phyloP scores from a whole-genome alignment of 2,329 filamentous ascomycete species.

The Amylocarpus encephaloides region DNA sequence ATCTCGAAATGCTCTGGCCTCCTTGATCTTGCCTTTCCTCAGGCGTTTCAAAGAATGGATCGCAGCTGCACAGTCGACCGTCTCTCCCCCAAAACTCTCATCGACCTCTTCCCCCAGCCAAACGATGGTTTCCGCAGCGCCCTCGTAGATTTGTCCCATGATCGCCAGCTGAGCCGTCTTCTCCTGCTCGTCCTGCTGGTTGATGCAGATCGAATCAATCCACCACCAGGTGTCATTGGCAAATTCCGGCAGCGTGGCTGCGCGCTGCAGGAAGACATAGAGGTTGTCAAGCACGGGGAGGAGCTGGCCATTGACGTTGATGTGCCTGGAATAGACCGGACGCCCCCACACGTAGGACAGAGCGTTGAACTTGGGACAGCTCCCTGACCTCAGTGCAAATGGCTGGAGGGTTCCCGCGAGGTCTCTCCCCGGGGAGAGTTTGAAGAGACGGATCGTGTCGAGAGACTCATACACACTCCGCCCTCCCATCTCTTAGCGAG shows the following conservation, averaged over 20 bases:
- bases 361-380: not conserved
- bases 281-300: not conserved
- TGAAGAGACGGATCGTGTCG: not conserved
- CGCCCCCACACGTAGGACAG: not conserved
- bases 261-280: not conserved
- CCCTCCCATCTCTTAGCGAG: too few relatives aligned
- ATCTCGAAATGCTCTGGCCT: not conserved
- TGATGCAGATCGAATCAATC: conserved; percentile 20
- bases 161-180: conserved; percentile 8
- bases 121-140: conserved; percentile 3
- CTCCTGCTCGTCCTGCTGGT: conserved; percentile 12
- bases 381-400: not conserved
- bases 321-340: not conserved
- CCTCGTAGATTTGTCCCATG: conserved; percentile 16
- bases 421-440: not conserved
- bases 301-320: not conserved
- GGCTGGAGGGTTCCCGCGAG: not conserved
- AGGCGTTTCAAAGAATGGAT: not conserved
- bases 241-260: not conserved
- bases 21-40: not conserved
- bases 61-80: not conserved
- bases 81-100: not conserved
- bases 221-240: conserved; percentile 10
- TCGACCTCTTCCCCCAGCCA: conserved; percentile 11
- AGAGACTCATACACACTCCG: not conserved